Evolutionary conservation across 2,329 filamentous ascomycete species (phyloP).

Genomic region (Fusarium nanum): DNA sequence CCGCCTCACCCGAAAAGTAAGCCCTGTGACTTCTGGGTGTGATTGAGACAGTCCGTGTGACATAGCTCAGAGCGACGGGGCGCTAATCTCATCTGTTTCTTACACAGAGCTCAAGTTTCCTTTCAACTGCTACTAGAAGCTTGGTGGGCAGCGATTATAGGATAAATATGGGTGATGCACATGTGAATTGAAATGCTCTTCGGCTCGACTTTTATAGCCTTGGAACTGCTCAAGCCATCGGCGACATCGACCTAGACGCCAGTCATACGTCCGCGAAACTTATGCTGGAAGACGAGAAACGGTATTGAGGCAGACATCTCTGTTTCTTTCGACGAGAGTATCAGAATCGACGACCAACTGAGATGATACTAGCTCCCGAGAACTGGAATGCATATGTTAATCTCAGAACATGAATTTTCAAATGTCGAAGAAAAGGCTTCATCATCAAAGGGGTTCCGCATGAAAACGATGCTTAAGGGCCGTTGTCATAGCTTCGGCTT

Average conservation of each 20-base stretch:
- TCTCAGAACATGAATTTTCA: slow-evolving; percentile 49
- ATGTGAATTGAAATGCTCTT: background rate
- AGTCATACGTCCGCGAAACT: background rate
- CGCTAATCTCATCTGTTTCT: background rate
- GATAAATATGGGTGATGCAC: background rate
- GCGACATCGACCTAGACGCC: background rate
- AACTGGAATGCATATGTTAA: slow-evolving; percentile 40
- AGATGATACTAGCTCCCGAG: slow-evolving; percentile 43
- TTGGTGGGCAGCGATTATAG: background rate
- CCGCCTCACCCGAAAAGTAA: slow-evolving; percentile 2
- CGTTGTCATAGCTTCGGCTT: slow-evolving; percentile 41
- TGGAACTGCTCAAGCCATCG: background rate
- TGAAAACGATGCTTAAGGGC: slow-evolving; percentile 48
- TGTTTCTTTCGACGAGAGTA: slow-evolving; percentile 14
- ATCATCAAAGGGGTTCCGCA: slow-evolving; percentile 46
- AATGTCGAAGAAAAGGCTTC: slow-evolving; percentile 52
- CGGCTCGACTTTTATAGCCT: background rate
- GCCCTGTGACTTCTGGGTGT: slow-evolving; percentile 14
- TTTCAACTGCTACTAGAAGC: background rate
- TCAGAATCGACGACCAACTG: slow-evolving; percentile 46
- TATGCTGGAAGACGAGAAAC: background rate
- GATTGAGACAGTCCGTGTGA: slow-evolving; percentile 14
- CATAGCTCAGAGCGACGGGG: background rate
- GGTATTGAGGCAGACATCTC: background rate
- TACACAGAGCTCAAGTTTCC: background rate